These are phyloP conservation scores for Syncephalis plumigaleata DNA, from an alignment of 371 early-diverging fungal species.

Conservation along the genomic window DNA sequence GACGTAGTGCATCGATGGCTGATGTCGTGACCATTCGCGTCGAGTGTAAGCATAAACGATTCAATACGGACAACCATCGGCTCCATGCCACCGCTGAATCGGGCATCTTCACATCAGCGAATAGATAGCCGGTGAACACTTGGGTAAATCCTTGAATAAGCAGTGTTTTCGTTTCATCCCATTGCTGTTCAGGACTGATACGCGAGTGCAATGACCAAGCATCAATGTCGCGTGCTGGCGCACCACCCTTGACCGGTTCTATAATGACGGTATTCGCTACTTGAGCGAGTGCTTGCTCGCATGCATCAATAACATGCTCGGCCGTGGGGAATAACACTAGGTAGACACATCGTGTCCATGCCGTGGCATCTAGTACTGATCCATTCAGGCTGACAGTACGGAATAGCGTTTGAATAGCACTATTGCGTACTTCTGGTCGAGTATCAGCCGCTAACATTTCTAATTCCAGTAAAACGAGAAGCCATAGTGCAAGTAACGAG, in stretches of 20 bases:
- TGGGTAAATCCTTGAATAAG: constrained; percentile 57
- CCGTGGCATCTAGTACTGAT: constrained; percentile 30
- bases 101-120: constrained; percentile 28
- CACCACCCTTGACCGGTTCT: constrained; percentile 15
- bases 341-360: constrained; percentile 82
- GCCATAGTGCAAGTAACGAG: constrained; percentile 42
- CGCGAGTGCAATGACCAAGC: constrained; percentile 41
- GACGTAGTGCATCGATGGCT: constrained; percentile 44
- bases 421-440: constrained; percentile 85
- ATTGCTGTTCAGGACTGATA: constrained; percentile 67
- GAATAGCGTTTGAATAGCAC: constrained; percentile 88
- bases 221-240: constrained; percentile 12
- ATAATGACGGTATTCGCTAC: too few relatives aligned
- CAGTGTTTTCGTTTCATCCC: constrained; percentile 90
- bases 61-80: constrained; percentile 50
- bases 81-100: constrained; percentile 44
- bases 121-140: constrained; percentile 50
- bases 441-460: constrained; percentile 68
- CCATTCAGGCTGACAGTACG: constrained; percentile 83
- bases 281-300: constrained; percentile 7
- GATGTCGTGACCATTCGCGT: constrained; percentile 64
- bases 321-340: constrained; percentile 76
- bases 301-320: constrained; percentile 47
- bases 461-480: constrained; percentile 64
- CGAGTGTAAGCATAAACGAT: constrained; percentile 45